Conservation (phyloP, 345 rosid genomes). For the Corchorus olitorius region DNA sequence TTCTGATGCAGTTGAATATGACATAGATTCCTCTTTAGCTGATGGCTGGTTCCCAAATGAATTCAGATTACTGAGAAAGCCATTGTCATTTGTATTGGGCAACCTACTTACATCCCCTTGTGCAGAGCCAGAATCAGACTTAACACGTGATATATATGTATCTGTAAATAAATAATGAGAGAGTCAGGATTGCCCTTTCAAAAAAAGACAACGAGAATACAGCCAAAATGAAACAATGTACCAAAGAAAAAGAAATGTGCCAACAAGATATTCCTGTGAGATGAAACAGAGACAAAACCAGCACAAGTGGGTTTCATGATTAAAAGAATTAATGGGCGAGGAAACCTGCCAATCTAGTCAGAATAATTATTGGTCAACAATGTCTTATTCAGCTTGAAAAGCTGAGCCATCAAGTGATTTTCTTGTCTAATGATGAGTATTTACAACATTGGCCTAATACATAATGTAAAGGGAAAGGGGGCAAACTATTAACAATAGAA, state of each 20-base stretch:
- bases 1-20: slow-evolving; percentile 55
- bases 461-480: neutral
- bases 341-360: slow-evolving; percentile 10
- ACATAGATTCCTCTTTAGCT: slow-evolving; percentile 53
- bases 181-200: slow-evolving; percentile 18
- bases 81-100: slow-evolving; percentile 50
- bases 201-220: neutral
- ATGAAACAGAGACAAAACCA: slow-evolving; percentile 9
- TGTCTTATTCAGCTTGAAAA: neutral
- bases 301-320: neutral
- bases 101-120: slow-evolving; percentile 24
- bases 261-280: neutral
- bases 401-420: neutral
- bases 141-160: slow-evolving; percentile 51
- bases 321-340: neutral
- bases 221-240: slow-evolving; percentile 5
- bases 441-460: neutral
- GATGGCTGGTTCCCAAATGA: slow-evolving; percentile 49
- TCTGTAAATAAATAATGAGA: slow-evolving; percentile 45
- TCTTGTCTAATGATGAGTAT: neutral
- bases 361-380: neutral
- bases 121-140: slow-evolving; percentile 55
- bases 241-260: neutral
- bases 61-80: slow-evolving; percentile 49
- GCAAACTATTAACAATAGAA: neutral